Conservation (phyloP, 208 protist species). For the Leishmania major region DNA sequence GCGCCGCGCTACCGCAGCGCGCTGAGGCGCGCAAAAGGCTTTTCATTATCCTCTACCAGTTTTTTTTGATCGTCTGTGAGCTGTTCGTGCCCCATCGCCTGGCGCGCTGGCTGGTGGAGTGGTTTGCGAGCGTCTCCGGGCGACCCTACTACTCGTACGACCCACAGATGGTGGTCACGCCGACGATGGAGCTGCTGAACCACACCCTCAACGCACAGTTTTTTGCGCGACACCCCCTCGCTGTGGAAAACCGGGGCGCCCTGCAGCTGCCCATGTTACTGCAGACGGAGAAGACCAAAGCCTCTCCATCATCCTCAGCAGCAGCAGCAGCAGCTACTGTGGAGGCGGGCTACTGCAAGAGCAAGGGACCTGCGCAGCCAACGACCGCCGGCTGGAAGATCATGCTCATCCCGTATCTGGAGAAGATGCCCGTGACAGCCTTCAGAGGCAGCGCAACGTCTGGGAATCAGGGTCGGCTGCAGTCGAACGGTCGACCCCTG, state of each 20-base stretch:
- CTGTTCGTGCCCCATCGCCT: conserved; percentile 44
- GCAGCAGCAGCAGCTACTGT: no score
- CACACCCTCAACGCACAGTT: conserved; percentile 37
- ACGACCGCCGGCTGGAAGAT: conserved; percentile 22
- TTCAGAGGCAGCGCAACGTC: not conserved
- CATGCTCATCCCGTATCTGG: conserved; percentile 27
- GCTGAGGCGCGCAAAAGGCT: conserved; percentile 11
- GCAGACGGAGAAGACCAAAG: conserved; percentile 10
- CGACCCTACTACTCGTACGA: conserved; percentile 54
- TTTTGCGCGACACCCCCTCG: conserved; percentile 30
- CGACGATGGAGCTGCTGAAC: conserved; percentile 43
- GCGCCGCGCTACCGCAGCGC: not conserved
- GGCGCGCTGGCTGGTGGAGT: conserved; percentile 36
- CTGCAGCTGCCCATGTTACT: conserved; percentile 24
- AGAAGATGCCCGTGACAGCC: not conserved
- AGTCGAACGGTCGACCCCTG: not conserved
- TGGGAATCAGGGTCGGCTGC: not conserved
- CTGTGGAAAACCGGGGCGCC: conserved; percentile 27
- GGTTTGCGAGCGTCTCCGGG: conserved; percentile 23
- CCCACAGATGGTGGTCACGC: conserved; percentile 29
- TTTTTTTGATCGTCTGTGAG: conserved; percentile 42
- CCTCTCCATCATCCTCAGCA: not conserved
- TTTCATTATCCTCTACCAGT: conserved; percentile 34
- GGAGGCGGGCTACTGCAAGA: not conserved
- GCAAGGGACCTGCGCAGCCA: not conserved